Evolutionary conservation across 768 basidiomycete species (phyloP), one percentile per base, ranked within the genome.

Genomic region (Megacollybia marginata): DNA sequence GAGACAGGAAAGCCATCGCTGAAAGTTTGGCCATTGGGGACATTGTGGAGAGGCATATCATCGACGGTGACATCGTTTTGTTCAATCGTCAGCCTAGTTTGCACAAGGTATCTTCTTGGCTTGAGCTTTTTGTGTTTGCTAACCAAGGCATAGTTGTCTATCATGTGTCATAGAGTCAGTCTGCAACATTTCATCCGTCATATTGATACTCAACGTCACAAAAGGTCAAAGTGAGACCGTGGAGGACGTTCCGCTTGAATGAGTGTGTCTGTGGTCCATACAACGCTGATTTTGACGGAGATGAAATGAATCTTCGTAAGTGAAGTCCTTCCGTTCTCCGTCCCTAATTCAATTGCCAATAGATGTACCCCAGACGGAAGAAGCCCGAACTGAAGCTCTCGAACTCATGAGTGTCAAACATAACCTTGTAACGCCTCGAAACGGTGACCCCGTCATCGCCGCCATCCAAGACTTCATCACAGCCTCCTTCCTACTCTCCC

Each of bases 391-490:
- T 9, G 96, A 99, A 66, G 96, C 96, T 1, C 78, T 96, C 34
- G 89, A 95, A 63, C 82, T 99, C 32, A 99, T 99, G 96, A 91
- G 80, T 60, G 88, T 96, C 52, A 95, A 96, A 64, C 81, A 92
- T 62, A 98, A 98, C 63, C 79, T 99, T 42, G 96, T 99, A 50
- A 98, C 96, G 0, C 96, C 96, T 12, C 83, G 96, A 47, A 98
- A 98, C 57, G 96, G 96, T 55, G 94, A 98, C 65, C 96, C 96
- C 20, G 95, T 99, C 69, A 97, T 99, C 58, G 93, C 96, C 20
- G 96, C 96, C 55, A 99, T 96, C 55, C 96, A 99, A 65, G 96
- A 99, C 67, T 99, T 99, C 73, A 98, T 99, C 71, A 98, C 96
- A 4, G 96, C 94, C 13, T 93, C 96, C 16, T 99, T 85, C 72